phyloP scores from a whole-genome alignment of 768 basidiomycete species.

The Suillus subalutaceus region DNA sequence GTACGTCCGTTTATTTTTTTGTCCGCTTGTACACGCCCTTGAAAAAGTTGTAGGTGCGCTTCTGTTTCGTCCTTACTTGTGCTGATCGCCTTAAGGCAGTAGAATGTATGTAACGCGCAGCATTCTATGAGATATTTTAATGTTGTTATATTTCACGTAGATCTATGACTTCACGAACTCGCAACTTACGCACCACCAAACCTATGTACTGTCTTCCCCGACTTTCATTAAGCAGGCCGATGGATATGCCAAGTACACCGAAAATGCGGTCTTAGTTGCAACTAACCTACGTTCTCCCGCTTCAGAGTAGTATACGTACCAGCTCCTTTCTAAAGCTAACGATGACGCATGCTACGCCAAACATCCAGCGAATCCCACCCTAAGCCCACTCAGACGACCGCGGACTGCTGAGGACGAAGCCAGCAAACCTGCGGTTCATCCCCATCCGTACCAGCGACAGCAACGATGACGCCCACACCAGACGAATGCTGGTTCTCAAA shows the following conservation, averaged over 20 bases:
- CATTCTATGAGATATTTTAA: not conserved
- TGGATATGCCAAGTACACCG: too few species aligned
- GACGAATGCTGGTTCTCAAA: slow-evolving; percentile 88
- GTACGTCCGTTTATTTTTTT: slow-evolving; percentile 28
- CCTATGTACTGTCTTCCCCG: slow-evolving; percentile 40
- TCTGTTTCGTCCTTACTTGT: not conserved
- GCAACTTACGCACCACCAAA: slow-evolving; percentile 79
- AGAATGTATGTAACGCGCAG: slow-evolving; percentile 27
- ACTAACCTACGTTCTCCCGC: slow-evolving; percentile 58
- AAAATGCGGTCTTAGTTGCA: too few species aligned
- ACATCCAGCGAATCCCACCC: slow-evolving; percentile 62
- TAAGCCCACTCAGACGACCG: slow-evolving; percentile 94
- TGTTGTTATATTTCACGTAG: slow-evolving; percentile 37
- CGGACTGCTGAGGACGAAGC: slow-evolving; percentile 81
- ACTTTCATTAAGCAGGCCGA: too few species aligned
- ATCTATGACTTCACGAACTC: slow-evolving; percentile 79
- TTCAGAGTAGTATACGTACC: slow-evolving; percentile 39
- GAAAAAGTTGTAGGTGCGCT: not conserved
- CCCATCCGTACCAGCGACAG: slow-evolving; percentile 26
- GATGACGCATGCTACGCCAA: slow-evolving; percentile 41
- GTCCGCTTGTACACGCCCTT: not conserved
- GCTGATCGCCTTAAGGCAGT: slow-evolving; percentile 11
- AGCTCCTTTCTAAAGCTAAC: slow-evolving; percentile 50
- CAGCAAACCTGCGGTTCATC: slow-evolving; percentile 69
- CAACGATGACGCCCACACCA: slow-evolving; percentile 57